phyloP scores from a whole-genome alignment of 805 yeast species.

The Wickerhamiella allomyrinae region DNA sequence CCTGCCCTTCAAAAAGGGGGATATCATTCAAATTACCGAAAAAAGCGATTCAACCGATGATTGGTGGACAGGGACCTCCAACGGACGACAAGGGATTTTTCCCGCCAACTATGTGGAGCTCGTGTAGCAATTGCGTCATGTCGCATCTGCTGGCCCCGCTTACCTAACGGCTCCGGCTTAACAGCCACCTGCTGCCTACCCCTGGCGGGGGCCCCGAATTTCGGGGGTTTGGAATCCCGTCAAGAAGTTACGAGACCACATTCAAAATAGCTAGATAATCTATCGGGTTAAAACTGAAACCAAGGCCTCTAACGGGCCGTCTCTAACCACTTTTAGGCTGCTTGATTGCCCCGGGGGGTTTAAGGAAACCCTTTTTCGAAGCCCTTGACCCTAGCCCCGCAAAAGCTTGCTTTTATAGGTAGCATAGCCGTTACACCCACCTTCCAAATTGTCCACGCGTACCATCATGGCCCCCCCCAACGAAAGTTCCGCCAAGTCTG shows the following conservation, averaged over 20 bases:
- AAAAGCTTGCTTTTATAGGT: not conserved
- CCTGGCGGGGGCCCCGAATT: no score
- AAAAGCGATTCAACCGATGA: slow-evolving; percentile 82
- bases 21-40: slow-evolving; percentile 72
- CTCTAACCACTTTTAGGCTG: no score
- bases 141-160: not conserved
- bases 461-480: not conserved
- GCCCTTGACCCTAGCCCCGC: not conserved
- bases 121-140: slow-evolving; percentile 25
- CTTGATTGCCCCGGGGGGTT: no score
- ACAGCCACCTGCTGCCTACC: no score
- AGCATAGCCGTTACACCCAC: not conserved
- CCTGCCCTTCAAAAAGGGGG: slow-evolving; percentile 86
- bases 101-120: slow-evolving; percentile 95
- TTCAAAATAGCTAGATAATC: no score
- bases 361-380: no score
- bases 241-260: no score
- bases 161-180: not conserved
- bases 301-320: no score
- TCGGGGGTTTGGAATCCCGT: no score
- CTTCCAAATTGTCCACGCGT: not conserved
- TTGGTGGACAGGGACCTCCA: slow-evolving; percentile 96
- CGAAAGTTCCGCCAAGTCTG: slow-evolving; percentile 21
- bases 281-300: no score
- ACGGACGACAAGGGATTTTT: slow-evolving; percentile 79